A percentile compares a stretch with the other conserved stretches of the same genome.
Evolutionary conservation across 345 rosid genomes (phyloP).

Genomic region (Hypericum androsaemum): DNA sequence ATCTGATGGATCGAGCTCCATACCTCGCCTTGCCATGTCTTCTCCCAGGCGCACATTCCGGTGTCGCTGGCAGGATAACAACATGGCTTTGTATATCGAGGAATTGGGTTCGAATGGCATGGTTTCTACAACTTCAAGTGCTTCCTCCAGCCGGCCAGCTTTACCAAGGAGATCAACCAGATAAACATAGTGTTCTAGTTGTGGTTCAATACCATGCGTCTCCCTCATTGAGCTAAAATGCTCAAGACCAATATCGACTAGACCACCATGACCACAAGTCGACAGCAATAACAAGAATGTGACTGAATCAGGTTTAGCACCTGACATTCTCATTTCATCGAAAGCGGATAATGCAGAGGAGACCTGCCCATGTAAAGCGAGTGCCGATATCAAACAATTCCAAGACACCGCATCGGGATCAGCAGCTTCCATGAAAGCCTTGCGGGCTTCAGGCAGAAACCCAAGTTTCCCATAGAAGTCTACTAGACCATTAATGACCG

Average conservation of each 20-base stretch:
- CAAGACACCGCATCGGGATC: conserved; percentile 55
- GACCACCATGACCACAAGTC: conserved; percentile 44
- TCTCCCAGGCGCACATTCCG: conserved; percentile 47
- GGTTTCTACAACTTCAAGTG: conserved; percentile 30
- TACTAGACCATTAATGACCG: conserved; percentile 42
- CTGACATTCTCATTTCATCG: conserved; percentile 57
- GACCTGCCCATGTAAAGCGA: conserved; percentile 39
- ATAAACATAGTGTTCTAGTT: conserved; percentile 40
- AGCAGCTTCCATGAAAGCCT: conserved; percentile 37
- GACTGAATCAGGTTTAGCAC: conserved; percentile 41
- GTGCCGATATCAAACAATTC: conserved; percentile 53
- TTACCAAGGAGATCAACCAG: conserved; percentile 46
- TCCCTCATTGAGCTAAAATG: conserved; percentile 40
- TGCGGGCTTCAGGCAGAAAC: conserved; percentile 25
- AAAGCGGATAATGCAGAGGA: conserved; percentile 51
- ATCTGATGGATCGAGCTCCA: conserved; percentile 40
- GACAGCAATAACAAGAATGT: conserved; percentile 41
- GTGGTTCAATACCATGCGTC: conserved; percentile 31
- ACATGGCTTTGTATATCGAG: conserved; percentile 40
- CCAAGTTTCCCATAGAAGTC: conserved; percentile 53
- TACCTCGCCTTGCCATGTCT: conserved; percentile 56
- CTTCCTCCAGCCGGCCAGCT: conserved; percentile 55
- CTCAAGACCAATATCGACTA: conserved; percentile 43
- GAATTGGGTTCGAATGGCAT: conserved; percentile 41
- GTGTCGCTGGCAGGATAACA: conserved; percentile 44